Base-by-base conservation (phyloP, 2,329 filamentous ascomycete genomes). In the Drechslera avenae region DNA sequence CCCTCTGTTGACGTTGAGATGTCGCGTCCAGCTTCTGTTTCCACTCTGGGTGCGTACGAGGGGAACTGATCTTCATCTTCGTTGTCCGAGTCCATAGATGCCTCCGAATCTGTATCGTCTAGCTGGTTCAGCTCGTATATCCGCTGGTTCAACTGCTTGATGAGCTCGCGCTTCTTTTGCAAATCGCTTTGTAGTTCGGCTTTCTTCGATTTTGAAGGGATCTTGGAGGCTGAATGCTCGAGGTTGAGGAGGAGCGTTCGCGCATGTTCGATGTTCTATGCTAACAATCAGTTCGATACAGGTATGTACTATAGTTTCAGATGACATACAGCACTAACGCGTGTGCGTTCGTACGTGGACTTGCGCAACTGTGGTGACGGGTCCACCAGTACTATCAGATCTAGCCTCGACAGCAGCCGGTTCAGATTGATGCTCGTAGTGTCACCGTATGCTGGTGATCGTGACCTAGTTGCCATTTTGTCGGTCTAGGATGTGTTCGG, bases 211-310 rank as follows among this genome's bases (percentile, higher is more conserved):
- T 71, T 71, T n/a, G 67, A 67, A 13, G 67, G 55, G 21, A 68
- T 46, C n/a, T 73, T 76, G 12, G 83, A 73, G 5, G 84, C 81
- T 60, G 88, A 84, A 62, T 90, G 87, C 69, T 91, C 89, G 34
- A 91, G 81, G 52, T 81, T 85, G 16, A 87, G 81, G 48, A 92
- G 83, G 23, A 89, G 80, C 0, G 80, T 81, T 33, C 86, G 84
- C 16, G 89, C 89, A 68, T 89, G 84, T 59, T 88, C 83, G 54
- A 93, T 78, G 64, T 91, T 92, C 84, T 89, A 9, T 14, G 7
- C 26, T 4, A 17, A 23, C 2, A 8, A 12, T 63, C 13, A 58
- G 57, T n/a, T 34, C 19, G 26, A 2, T 28, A 28, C 26, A 13
- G 26, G 26, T 10, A 10, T 12, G 9, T 10, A 9, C 10, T 12